A percentile compares a stretch with the other conserved stretches of the same genome.
Evolutionary conservation across 1,284 basidiomycete species (phyloP).

Genomic region (Ceratobasidium sp.): DNA sequence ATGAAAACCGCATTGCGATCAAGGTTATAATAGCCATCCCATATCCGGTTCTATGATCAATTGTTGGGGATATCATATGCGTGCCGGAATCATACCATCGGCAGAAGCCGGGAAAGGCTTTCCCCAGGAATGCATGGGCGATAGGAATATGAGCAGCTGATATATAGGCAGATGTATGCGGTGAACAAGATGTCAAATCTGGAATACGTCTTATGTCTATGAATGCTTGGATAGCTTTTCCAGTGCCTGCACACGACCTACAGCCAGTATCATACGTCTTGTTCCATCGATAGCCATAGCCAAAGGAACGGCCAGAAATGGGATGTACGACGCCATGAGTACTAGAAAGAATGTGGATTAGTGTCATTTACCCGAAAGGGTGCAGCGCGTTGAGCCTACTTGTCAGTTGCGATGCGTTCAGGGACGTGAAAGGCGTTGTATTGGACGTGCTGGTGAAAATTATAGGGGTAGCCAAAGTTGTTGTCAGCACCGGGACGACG

Average conservation of each 20-base stretch:
- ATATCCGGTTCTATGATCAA: too few relatives aligned
- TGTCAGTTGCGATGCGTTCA: constrained; percentile 8
- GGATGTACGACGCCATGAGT: constrained; percentile 38
- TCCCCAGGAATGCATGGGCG: too few relatives aligned
- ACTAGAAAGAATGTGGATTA: constrained; percentile 1
- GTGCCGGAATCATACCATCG: too few relatives aligned
- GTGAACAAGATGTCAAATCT: too few relatives aligned
- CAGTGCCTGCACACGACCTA: constrained; percentile 1
- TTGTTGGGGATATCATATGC: too few relatives aligned
- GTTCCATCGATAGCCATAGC: constrained; percentile 36
- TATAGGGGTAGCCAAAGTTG: constrained; percentile 31
- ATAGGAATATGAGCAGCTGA: too few relatives aligned
- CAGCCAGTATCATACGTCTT: constrained; percentile 18
- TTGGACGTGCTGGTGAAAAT: neutral
- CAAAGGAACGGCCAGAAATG: constrained; percentile 35
- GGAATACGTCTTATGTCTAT: too few relatives aligned
- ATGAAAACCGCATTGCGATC: too few relatives aligned
- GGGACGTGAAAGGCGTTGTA: neutral
- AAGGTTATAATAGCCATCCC: too few relatives aligned
- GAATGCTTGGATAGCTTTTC: neutral
- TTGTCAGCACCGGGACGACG: constrained; percentile 26
- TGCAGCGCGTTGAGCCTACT: neutral
- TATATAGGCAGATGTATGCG: too few relatives aligned
- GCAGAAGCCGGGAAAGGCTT: too few relatives aligned
- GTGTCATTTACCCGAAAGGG: neutral